These are phyloP conservation scores for Cordyceps cicadae DNA, from an alignment of 2,329 filamentous ascomycete species.

Conservation along the genomic window DNA sequence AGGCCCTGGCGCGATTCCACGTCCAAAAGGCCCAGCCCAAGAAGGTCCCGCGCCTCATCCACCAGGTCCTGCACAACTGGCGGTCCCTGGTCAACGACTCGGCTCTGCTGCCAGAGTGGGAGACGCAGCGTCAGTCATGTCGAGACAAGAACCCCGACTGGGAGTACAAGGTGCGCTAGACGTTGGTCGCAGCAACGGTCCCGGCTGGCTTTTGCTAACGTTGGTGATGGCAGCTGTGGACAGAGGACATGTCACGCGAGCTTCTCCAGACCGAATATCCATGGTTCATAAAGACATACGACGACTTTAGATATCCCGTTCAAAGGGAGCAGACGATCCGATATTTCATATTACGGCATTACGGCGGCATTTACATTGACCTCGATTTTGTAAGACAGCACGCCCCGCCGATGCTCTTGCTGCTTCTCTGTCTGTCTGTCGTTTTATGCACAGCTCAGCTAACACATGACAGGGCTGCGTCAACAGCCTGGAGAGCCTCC, in stretches of 20 bases:
- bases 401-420: too few relatives aligned
- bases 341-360: conserved; percentile 66
- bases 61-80: conserved; percentile 45
- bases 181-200: background rate
- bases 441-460: background rate
- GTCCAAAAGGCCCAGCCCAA: conserved; percentile 3
- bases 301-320: conserved; percentile 61
- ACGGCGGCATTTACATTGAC: conserved; percentile 67
- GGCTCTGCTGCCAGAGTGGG: conserved; percentile 56
- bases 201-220: background rate
- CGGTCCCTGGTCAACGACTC: conserved; percentile 52
- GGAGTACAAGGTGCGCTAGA: conserved; percentile 57
- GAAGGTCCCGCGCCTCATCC: conserved; percentile 61
- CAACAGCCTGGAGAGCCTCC: conserved; percentile 3
- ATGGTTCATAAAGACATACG: conserved; percentile 63
- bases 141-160: conserved; percentile 60
- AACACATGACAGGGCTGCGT: conserved; percentile 3
- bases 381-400: conserved; percentile 18
- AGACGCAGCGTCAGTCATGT: conserved; percentile 56
- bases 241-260: conserved; percentile 54
- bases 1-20: conserved; percentile 2
- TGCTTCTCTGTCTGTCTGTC: too few relatives aligned
- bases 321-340: conserved; percentile 65
- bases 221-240: conserved; percentile 52
- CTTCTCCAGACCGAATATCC: conserved; percentile 63